Conservation (phyloP, 352 stramenopile species). For the Phytophthora hibernalis region DNA sequence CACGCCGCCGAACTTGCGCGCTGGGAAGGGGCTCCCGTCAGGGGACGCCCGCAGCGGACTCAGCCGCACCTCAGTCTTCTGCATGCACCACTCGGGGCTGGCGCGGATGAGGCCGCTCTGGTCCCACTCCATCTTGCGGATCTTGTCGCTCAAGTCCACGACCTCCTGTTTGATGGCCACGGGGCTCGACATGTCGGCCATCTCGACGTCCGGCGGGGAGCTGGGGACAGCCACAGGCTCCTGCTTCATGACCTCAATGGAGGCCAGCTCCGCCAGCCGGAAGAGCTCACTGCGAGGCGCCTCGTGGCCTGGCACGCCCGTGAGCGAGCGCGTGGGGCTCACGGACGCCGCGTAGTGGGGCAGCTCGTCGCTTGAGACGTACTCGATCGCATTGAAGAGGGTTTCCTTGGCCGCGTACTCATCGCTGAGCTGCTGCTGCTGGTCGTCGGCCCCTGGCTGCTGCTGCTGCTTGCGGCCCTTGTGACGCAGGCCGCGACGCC, state of each 20-base stretch:
- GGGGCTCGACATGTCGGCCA: constrained; percentile 50
- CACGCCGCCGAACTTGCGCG: constrained; percentile 47
- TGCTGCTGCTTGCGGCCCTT: constrained; percentile 76
- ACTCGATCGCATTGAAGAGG: constrained; percentile 70
- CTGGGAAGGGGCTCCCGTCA: constrained; percentile 36
- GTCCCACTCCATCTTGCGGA: constrained; percentile 48
- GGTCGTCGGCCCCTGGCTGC: constrained; percentile 26
- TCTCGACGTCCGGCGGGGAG: constrained; percentile 46
- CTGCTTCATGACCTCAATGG: constrained; percentile 80
- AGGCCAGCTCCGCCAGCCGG: constrained; percentile 75
- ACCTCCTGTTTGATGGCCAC: constrained; percentile 45
- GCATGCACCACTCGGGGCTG: constrained; percentile 62
- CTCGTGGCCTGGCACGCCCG: constrained; percentile 33
- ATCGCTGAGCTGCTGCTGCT: constrained; percentile 50
- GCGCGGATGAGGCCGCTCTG: constrained; percentile 31
- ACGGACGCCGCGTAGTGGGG: constrained; percentile 26
- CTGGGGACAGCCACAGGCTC: constrained; percentile 38
- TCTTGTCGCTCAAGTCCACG: constrained; percentile 39
- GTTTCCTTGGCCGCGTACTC: constrained; percentile 66
- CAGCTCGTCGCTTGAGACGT: constrained; percentile 66
- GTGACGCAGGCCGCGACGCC: constrained; percentile 77
- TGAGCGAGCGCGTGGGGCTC: constrained; percentile 49
- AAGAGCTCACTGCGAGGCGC: constrained; percentile 68
- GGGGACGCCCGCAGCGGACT: constrained; percentile 56
- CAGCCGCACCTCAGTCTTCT: constrained; percentile 68